Percentiles rank a stretch among this genome's conserved stretches.
These are phyloP conservation scores for Populus tomentosa DNA, from an alignment of 441 rosid genomes.

Conservation along the genomic window DNA sequence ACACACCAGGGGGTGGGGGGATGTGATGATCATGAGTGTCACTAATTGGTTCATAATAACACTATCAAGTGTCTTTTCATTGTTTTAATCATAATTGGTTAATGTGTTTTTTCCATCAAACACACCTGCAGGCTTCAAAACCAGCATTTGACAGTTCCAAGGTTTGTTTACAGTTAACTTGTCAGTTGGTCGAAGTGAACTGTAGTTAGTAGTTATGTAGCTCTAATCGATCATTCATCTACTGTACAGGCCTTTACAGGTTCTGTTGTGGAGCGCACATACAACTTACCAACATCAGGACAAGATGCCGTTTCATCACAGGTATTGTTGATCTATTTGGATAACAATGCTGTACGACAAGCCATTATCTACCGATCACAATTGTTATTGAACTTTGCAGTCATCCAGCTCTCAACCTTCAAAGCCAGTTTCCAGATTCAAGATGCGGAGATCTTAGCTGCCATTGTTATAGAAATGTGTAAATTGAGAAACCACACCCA, in stretches of 20 bases:
- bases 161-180: neutral
- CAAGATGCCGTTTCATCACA: slow-evolving; percentile 30
- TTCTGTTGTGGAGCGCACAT: neutral
- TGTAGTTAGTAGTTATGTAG: neutral
- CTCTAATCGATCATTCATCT: neutral
- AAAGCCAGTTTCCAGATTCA: slow-evolving; percentile 79
- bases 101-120: neutral
- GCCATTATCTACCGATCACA: neutral
- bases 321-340: slow-evolving; percentile 31
- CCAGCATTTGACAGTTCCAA: neutral
- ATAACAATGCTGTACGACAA: neutral
- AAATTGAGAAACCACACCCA: neutral
- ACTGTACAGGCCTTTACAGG: neutral
- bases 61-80: neutral
- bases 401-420: slow-evolving; percentile 47
- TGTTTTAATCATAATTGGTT: neutral
- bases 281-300: neutral
- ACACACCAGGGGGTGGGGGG: too few species aligned
- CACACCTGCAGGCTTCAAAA: neutral
- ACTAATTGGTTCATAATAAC: neutral
- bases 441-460: slow-evolving; percentile 33
- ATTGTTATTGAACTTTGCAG: slow-evolving; percentile 24
- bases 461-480: neutral
- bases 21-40: neutral
- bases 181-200: neutral